These are phyloP conservation scores for Pseudogymnoascus sp. DNA, from an alignment of 2,329 filamentous ascomycete species.

Conservation along the genomic window DNA sequence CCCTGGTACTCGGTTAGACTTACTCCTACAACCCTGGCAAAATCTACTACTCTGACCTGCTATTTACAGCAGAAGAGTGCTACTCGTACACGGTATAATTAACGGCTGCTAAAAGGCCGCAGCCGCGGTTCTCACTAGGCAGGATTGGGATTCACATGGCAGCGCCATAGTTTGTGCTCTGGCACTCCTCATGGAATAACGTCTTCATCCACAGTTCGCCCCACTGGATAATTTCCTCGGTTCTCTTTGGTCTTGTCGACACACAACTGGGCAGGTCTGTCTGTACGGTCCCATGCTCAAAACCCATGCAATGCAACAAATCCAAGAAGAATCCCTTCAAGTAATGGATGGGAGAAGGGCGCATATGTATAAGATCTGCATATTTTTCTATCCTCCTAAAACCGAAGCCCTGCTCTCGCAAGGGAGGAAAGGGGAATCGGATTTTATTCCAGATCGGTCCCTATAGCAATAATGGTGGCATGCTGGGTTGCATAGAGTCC, in stretches of 20 bases:
- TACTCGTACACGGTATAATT: background rate
- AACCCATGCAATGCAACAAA: background rate
- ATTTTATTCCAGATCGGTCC: background rate
- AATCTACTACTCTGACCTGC: background rate
- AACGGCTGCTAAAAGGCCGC: background rate
- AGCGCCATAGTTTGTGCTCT: background rate
- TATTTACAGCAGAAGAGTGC: background rate
- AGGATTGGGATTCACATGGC: background rate
- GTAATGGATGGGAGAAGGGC: background rate
- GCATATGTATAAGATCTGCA: slow-evolving; percentile 1
- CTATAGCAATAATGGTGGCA: background rate
- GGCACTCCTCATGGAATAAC: background rate
- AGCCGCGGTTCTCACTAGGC: background rate
- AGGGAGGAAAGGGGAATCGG: background rate
- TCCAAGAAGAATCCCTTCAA: background rate
- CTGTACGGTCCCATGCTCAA: background rate
- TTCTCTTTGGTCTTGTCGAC: background rate
- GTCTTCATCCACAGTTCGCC: background rate
- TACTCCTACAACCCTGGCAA: background rate
- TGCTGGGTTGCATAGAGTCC: background rate
- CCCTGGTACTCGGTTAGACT: background rate
- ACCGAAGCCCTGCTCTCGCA: slow-evolving; percentile 2
- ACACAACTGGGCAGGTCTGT: background rate
- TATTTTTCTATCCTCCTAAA: background rate
- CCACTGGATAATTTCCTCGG: background rate